A percentile compares a stretch with the other conserved stretches of the same genome.
These are phyloP conservation scores for Trebouxia sp. DNA, from an alignment of 139 green algal genomes.

Conservation along the genomic window DNA sequence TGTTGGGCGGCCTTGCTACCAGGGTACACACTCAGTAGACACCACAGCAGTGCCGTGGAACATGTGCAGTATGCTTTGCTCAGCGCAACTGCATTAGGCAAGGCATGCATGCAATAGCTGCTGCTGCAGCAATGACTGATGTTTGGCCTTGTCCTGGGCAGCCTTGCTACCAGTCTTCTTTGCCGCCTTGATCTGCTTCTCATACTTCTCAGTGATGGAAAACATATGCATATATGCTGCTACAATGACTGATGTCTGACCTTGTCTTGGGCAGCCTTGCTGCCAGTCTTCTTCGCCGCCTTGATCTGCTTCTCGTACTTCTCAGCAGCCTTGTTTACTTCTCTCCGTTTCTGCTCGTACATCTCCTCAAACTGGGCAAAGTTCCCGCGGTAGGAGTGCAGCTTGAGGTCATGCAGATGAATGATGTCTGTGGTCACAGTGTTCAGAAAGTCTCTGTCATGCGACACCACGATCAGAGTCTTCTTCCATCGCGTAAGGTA, in stretches of 20 bases:
- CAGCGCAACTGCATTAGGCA: no score
- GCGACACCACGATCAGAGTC: constrained; percentile 97
- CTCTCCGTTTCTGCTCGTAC: constrained; percentile 95
- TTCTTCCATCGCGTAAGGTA: constrained; percentile 91
- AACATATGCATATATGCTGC: no score
- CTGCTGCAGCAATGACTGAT: not conserved
- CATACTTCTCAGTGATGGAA: constrained; percentile 82
- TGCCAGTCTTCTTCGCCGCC: constrained; percentile 74
- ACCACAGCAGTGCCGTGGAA: no score
- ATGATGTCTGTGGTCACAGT: constrained; percentile 99
- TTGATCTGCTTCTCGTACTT: constrained; percentile 96
- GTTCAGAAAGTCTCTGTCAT: constrained; percentile 99
- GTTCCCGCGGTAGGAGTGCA: constrained; percentile 86
- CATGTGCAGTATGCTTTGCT: no score
- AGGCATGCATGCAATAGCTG: no score
- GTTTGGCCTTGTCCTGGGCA: constrained; percentile 61
- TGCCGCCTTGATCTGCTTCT: constrained; percentile 95
- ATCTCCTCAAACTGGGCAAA: constrained; percentile 96
- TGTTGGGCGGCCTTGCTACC: no score
- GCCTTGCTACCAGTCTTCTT: constrained; percentile 74
- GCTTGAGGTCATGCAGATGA: constrained; percentile 95
- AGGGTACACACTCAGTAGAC: no score
- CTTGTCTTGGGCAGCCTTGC: constrained; percentile 71
- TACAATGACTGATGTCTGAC: constrained; percentile 35
- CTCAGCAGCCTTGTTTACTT: constrained; percentile 88